phyloP scores from a whole-genome alignment of 441 rosid species.

The Gossypium laxum region DNA sequence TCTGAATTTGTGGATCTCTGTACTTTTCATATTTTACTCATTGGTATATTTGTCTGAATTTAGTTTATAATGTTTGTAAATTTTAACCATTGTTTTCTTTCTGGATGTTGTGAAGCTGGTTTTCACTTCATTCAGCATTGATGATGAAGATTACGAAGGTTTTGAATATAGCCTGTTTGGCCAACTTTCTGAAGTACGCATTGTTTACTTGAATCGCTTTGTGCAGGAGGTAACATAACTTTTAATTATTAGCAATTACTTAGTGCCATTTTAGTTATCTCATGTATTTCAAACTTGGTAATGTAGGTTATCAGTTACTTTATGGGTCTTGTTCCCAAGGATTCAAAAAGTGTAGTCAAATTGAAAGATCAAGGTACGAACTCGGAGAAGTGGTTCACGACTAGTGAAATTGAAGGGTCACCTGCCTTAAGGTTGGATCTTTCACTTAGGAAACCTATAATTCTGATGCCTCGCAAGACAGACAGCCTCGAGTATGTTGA shows the following conservation, averaged over 20 bases:
- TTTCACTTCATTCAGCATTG: slow-evolving; percentile 73
- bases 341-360: slow-evolving; percentile 59
- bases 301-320: slow-evolving; percentile 75
- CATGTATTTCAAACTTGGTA: slow-evolving; percentile 19
- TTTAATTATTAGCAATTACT: slow-evolving; percentile 17
- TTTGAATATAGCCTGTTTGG: slow-evolving; percentile 82
- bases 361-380: slow-evolving; percentile 78
- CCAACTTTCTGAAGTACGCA: slow-evolving; percentile 92
- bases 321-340: slow-evolving; percentile 78
- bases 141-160: slow-evolving; percentile 85
- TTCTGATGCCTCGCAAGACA: slow-evolving; percentile 88
- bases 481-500: slow-evolving; percentile 78
- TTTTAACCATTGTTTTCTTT: neutral
- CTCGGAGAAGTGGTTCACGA: slow-evolving; percentile 81
- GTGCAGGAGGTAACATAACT: slow-evolving; percentile 73
- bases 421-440: slow-evolving; percentile 89
- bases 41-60: neutral
- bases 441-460: slow-evolving; percentile 84
- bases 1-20: neutral
- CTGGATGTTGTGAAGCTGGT: slow-evolving; percentile 40
- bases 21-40: neutral
- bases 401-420: slow-evolving; percentile 90
- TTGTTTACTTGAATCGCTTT: slow-evolving; percentile 92
- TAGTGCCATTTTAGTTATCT: slow-evolving; percentile 22
- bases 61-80: neutral